These are phyloP conservation scores for Apophysomyces trapeziformis DNA, from an alignment of 371 early-diverging fungal genomes.

Conservation along the genomic window DNA sequence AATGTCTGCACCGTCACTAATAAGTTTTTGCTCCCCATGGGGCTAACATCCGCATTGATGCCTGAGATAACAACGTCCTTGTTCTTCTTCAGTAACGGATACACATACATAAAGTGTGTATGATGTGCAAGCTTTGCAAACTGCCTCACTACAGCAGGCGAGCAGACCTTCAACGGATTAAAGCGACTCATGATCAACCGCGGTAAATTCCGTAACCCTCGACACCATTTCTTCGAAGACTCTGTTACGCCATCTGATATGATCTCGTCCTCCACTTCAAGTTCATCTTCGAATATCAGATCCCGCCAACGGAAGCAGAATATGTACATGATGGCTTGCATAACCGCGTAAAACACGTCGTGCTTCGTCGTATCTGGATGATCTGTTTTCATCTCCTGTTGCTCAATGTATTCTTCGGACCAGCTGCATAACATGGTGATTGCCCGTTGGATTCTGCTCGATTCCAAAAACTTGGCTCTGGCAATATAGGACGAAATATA, in stretches of 20 bases:
- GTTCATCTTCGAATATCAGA: slow-evolving; percentile 52
- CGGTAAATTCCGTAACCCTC: slow-evolving; percentile 60
- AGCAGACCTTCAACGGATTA: slow-evolving; percentile 85
- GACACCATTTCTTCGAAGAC: slow-evolving; percentile 40
- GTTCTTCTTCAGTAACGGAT: slow-evolving; percentile 75
- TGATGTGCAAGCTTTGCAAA: slow-evolving; percentile 82
- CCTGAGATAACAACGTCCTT: slow-evolving; percentile 52
- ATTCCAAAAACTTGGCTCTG: slow-evolving; percentile 79
- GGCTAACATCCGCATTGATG: slow-evolving; percentile 24
- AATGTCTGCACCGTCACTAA: slow-evolving; percentile 73
- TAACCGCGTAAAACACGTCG: slow-evolving; percentile 84
- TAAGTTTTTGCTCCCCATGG: slow-evolving; percentile 25
- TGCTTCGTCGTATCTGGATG: slow-evolving; percentile 62
- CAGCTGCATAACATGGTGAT: slow-evolving; percentile 71
- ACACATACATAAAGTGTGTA: slow-evolving; percentile 86
- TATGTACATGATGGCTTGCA: slow-evolving; percentile 89
- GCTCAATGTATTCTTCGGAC: slow-evolving; percentile 71
- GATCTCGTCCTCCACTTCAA: slow-evolving; percentile 28
- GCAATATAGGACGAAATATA: slow-evolving; percentile 91
- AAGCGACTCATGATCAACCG: slow-evolving; percentile 82
- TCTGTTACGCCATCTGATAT: slow-evolving; percentile 17
- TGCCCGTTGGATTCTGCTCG: slow-evolving; percentile 64
- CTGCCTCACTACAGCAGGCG: slow-evolving; percentile 79
- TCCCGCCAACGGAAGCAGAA: slow-evolving; percentile 95
- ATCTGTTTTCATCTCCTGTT: slow-evolving; percentile 54